phyloP scores from a whole-genome alignment of 2,329 filamentous ascomycete species.

The Neofusicoccum sp. region DNA sequence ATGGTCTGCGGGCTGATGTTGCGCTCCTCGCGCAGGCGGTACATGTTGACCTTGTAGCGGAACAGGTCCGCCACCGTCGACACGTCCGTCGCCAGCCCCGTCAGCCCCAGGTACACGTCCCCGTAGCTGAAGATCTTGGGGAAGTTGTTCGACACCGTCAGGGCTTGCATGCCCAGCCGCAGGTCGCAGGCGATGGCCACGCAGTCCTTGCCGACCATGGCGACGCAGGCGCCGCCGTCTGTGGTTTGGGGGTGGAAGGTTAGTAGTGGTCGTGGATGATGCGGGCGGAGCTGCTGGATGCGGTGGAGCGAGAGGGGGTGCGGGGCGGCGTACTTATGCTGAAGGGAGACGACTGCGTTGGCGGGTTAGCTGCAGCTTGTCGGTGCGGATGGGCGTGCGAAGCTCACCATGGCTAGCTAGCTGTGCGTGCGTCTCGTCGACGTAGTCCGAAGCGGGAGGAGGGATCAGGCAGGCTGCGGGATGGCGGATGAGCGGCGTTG shows the following conservation, averaged over 20 bases:
- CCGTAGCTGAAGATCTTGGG: slow-evolving; percentile 99
- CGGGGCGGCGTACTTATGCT: slow-evolving; percentile 75
- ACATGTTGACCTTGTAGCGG: slow-evolving; percentile 99
- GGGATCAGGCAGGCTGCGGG: neutral
- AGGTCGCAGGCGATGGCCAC: slow-evolving; percentile 99
- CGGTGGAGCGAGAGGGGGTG: slow-evolving; percentile 22
- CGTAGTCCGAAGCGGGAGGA: neutral
- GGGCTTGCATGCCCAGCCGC: slow-evolving; percentile 90
- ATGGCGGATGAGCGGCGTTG: slow-evolving; percentile 13
- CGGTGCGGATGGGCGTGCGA: slow-evolving; percentile 16
- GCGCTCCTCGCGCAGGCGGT: slow-evolving; percentile 96
- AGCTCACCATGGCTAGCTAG: slow-evolving; percentile 41
- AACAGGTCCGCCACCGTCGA: slow-evolving; percentile 94
- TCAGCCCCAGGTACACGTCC: slow-evolving; percentile 92
- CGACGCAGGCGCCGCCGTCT: slow-evolving; percentile 92
- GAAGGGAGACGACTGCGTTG: slow-evolving; percentile 78
- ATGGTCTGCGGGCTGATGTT: slow-evolving; percentile 93
- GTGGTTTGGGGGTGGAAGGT: slow-evolving; percentile 24
- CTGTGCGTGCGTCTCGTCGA: slow-evolving; percentile 23
- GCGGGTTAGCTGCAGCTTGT: slow-evolving; percentile 34
- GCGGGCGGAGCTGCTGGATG: neutral
- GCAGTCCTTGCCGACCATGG: slow-evolving; percentile 99
- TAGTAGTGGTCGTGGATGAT: neutral
- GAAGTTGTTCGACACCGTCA: slow-evolving; percentile 99
- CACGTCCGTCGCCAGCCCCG: slow-evolving; percentile 94